Conservation (phyloP, 2,329 filamentous ascomycete species). For the Ascochyta rabiei region DNA sequence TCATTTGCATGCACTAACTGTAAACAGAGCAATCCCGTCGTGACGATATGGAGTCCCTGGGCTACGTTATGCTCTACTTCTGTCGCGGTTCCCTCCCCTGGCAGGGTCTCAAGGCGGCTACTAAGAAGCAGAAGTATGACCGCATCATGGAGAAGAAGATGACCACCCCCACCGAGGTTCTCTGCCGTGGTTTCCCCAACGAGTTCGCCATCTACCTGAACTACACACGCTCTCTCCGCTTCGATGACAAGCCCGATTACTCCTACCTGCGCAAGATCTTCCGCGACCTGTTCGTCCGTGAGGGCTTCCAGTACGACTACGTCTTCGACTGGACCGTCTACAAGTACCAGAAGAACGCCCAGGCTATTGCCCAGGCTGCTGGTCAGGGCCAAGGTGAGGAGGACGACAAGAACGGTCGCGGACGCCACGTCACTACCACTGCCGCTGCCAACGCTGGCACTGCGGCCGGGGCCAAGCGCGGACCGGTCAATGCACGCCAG, state of each 20-base stretch:
- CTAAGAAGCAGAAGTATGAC: constrained; percentile 99
- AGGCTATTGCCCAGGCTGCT: constrained; percentile 86
- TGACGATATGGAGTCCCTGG: constrained; percentile 98
- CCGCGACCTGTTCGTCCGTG: constrained; percentile 97
- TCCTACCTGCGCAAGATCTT: constrained; percentile 99
- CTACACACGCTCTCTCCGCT: constrained; percentile 97
- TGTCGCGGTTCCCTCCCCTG: constrained; percentile 98
- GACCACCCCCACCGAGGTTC: constrained; percentile 97
- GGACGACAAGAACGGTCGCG: constrained; percentile 75
- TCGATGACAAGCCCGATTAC: constrained; percentile 99
- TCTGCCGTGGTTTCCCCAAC: constrained; percentile 98
- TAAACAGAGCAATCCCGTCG: constrained; percentile 88
- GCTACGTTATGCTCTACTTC: constrained; percentile 99
- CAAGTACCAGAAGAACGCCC: constrained; percentile 99
- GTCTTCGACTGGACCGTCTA: constrained; percentile 99
- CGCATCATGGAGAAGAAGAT: constrained; percentile 99
- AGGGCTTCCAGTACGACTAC: constrained; percentile 99
- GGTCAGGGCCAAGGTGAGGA: constrained; percentile 69
- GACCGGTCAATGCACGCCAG: constrained; percentile 77
- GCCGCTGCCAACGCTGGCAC: constrained; percentile 68
- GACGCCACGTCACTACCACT: constrained; percentile 62
- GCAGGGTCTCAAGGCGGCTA: constrained; percentile 98
- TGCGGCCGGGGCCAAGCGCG: constrained; percentile 68
- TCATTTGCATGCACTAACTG: constrained; percentile 19
- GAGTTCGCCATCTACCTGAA: constrained; percentile 99